Base-by-base conservation (phyloP, 129 eudicot species). In the Flaveria ramosissima region DNA sequence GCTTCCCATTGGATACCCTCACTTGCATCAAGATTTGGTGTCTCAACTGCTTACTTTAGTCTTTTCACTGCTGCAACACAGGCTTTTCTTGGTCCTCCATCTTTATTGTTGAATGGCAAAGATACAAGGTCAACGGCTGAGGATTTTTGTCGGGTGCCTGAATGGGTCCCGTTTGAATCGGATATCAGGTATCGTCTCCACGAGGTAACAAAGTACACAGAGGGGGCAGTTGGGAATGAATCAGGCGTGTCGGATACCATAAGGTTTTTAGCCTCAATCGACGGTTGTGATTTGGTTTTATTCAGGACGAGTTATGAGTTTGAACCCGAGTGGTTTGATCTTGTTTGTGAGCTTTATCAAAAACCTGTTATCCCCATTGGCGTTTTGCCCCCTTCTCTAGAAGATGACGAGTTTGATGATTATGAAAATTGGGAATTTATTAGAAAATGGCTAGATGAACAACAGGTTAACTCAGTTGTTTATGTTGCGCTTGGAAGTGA, bases 401-500 rank as follows among this genome's bases (percentile, higher is more conserved):
- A 79, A 17, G 70, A 69, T 1, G 75, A 76, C n/a, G 83, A 67
- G 47, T 7, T 41, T 16, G 80, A 71, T 7, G 50, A 56, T 16
- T 53, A 75, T 51, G 79, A 83, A 41, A 78, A 73, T 13, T 88
- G 88, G 90, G 42, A 42, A 23, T 48, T 0, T 4, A 81, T 92
- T 43, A 78, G 56, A 53, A 84, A 43, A 8, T 92, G 93, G 93
- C 63, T 92, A 51, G 92, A 89, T 73, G 74, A 59, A 43, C 82
- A 85, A 24, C 24, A 27, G 16, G 74, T 17, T 27, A 69, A 21
- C 48, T 78, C 87, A 17, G 88, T 92, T 57, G 87, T 92, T 5
- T 88, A 53, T 55, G 91, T 88, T 36, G 96, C 96, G 36, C 80
- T 92, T 2, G 97, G 97, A 27, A 89, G 88, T 41, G 98, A 92